Conservation (phyloP, 2,329 filamentous ascomycete genomes). For the Cryphonectria carpinicola region DNA sequence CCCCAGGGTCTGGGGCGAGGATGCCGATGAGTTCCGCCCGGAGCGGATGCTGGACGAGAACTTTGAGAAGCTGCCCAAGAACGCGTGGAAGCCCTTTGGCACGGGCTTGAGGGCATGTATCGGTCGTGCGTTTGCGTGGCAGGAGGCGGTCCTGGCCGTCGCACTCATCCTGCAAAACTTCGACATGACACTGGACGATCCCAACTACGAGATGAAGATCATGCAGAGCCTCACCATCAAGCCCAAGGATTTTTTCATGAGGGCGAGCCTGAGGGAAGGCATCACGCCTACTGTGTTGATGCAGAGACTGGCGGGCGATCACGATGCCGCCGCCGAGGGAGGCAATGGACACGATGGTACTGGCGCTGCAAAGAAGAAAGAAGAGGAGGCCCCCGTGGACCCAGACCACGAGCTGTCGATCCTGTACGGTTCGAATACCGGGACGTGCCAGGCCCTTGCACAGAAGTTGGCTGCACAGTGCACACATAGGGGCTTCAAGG, state of each 20-base stretch:
- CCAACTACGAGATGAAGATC: constrained; percentile 59
- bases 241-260: constrained; percentile 63
- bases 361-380: background rate
- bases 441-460: constrained; percentile 73
- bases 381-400: background rate
- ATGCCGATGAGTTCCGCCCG: constrained; percentile 30
- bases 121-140: constrained; percentile 58
- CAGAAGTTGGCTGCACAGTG: constrained; percentile 65
- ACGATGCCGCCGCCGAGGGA: background rate
- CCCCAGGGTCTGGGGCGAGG: constrained; percentile 29
- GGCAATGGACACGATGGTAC: background rate
- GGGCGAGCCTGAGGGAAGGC: constrained; percentile 55
- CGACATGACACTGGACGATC: constrained; percentile 64
- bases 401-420: constrained; percentile 54
- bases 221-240: constrained; percentile 63
- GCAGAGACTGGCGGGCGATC: background rate
- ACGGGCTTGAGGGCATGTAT: constrained; percentile 56
- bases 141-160: constrained; percentile 51
- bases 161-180: constrained; percentile 71
- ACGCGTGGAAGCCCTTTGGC: constrained; percentile 57
- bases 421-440: constrained; percentile 74
- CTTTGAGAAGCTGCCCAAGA: constrained; percentile 44
- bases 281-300: constrained; percentile 31
- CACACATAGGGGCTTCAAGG: constrained; percentile 61
- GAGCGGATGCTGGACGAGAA: constrained; percentile 40